Evolutionary conservation across 2,329 filamentous ascomycete genomes (phyloP).

Genomic region (Fusarium longipes): DNA sequence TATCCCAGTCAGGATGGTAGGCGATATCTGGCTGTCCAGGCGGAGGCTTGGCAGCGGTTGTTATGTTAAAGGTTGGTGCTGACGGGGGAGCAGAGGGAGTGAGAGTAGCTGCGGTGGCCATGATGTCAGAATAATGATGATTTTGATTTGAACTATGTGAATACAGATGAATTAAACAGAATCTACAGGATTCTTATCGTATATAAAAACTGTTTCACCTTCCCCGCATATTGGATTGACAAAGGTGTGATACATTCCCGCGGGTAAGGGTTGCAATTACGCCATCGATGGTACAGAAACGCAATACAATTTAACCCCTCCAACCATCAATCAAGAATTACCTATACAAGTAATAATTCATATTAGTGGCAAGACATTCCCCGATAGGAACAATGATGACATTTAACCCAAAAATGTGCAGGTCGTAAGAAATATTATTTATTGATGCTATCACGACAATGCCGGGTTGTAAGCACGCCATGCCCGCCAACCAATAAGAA

Average conservation of each 20-base stretch:
- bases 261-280: background rate
- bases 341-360: background rate
- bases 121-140: background rate
- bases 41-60: constrained; percentile 11
- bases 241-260: background rate
- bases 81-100: background rate
- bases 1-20: constrained; percentile 28
- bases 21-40: constrained; percentile 32
- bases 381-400: background rate
- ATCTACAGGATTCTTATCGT: background rate
- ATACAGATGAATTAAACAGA: no score
- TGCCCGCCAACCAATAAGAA: background rate
- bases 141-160: no score
- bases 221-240: background rate
- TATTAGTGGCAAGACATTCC: background rate
- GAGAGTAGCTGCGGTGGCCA: background rate
- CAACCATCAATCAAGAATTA: background rate
- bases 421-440: background rate
- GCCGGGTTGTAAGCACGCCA: background rate
- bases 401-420: background rate
- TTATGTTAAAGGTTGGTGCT: background rate
- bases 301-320: background rate
- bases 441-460: background rate
- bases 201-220: background rate
- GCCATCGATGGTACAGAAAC: background rate